A percentile compares a stretch with the other conserved stretches of the same genome.
These are phyloP conservation scores for Binderoboletus segoi DNA, from an alignment of 1,284 basidiomycete genomes.

Conservation along the genomic window DNA sequence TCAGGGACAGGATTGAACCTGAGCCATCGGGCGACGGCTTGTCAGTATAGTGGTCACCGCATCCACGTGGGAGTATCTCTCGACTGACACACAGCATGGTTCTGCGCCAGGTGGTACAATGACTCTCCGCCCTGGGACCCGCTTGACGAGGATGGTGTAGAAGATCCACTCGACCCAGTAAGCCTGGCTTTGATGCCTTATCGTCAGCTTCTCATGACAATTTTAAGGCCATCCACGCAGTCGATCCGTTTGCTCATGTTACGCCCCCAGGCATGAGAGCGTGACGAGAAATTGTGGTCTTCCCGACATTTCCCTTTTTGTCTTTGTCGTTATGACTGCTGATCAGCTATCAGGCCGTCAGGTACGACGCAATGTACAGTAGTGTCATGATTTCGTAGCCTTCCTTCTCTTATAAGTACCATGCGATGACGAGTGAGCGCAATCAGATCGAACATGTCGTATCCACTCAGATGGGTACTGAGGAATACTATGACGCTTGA, in stretches of 20 bases:
- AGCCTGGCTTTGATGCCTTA: neutral
- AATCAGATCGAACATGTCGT: too few relatives aligned
- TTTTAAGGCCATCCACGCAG: neutral
- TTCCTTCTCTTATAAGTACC: too few relatives aligned
- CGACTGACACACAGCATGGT: neutral
- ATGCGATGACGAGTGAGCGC: too few relatives aligned
- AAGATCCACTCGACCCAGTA: conserved; percentile 9
- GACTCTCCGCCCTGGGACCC: conserved; percentile 29
- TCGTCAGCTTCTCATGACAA: neutral
- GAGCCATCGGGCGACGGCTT: conserved; percentile 16
- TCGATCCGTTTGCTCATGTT: conserved; percentile 4
- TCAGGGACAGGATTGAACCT: conserved; percentile 4
- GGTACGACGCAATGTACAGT: too few relatives aligned
- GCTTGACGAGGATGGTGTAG: conserved; percentile 29
- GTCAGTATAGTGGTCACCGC: conserved; percentile 26
- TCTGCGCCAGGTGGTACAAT: conserved; percentile 22
- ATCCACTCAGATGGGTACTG: too few relatives aligned
- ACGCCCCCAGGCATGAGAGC: neutral
- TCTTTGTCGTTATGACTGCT: too few relatives aligned
- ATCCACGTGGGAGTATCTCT: too few relatives aligned
- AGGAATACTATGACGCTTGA: too few relatives aligned
- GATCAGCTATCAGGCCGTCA: too few relatives aligned
- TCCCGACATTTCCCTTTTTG: too few relatives aligned
- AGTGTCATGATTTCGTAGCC: too few relatives aligned
- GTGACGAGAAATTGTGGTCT: too few relatives aligned